Percentiles rank a stretch among this genome's conserved stretches.
Conservation (phyloP, 768 basidiomycete species). For the Xanthoconium stramineum region DNA sequence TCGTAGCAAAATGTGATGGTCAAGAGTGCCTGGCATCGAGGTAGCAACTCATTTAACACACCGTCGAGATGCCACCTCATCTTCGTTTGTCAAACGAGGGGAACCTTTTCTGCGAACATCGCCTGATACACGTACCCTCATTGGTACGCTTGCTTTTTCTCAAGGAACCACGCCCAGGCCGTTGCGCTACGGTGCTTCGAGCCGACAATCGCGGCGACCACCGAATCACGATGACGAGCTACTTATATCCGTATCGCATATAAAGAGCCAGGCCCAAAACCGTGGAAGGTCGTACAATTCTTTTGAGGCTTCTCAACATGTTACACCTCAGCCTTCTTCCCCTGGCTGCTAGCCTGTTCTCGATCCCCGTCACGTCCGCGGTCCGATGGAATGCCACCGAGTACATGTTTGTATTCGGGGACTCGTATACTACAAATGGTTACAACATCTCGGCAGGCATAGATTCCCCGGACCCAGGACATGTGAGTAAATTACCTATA, state of each 20-base stretch:
- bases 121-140: not conserved
- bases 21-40: not conserved
- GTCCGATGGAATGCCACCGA: slow-evolving; percentile 51
- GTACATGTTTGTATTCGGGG: slow-evolving; percentile 60
- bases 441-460: slow-evolving; percentile 59
- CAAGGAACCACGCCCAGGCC: not conserved
- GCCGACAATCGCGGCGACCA: not conserved
- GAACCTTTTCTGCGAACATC: not conserved
- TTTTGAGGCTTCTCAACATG: slow-evolving; percentile 8
- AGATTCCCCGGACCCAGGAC: slow-evolving; percentile 48
- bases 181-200: not conserved
- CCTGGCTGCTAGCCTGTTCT: slow-evolving; percentile 4
- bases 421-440: slow-evolving; percentile 59
- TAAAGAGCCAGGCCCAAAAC: too few relatives aligned
- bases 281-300: not conserved
- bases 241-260: too few relatives aligned
- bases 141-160: not conserved
- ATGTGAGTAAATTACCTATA: slow-evolving; percentile 33
- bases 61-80: not conserved
- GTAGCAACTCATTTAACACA: not conserved
- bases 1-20: too few relatives aligned
- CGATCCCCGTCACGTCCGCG: slow-evolving; percentile 12
- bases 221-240: too few relatives aligned
- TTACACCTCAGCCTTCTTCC: not conserved
- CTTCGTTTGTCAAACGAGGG: not conserved